Evolutionary conservation across 331 rosid species (phyloP).

Genomic region (Saraca asoca): DNA sequence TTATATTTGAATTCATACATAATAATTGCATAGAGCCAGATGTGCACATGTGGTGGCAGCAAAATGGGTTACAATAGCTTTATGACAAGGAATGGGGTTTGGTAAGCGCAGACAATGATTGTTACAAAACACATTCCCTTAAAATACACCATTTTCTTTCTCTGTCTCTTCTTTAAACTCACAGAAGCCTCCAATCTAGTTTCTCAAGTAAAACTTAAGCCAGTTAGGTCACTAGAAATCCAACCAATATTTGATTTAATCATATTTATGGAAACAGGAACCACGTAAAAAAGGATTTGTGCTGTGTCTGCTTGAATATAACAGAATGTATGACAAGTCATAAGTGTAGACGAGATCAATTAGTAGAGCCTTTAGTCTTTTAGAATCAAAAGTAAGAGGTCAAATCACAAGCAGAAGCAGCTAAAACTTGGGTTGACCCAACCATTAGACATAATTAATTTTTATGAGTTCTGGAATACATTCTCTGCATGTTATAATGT

Average conservation of each 20-base stretch:
- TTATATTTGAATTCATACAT: no score
- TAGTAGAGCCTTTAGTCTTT: no score
- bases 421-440: slow-evolving; percentile 62
- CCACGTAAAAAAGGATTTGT: no score
- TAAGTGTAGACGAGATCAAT: no score
- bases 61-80: slow-evolving; percentile 43
- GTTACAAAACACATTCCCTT: slow-evolving; percentile 47
- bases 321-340: background rate
- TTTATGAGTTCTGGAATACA: slow-evolving; percentile 56
- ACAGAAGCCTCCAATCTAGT: slow-evolving; percentile 51
- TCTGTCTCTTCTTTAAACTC: slow-evolving; percentile 27
- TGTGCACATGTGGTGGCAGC: slow-evolving; percentile 60
- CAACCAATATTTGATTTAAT: slow-evolving; percentile 1
- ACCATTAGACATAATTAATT: slow-evolving; percentile 30
- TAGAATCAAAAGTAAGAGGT: background rate
- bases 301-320: background rate
- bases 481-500: slow-evolving; percentile 83
- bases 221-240: slow-evolving; percentile 6
- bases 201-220: slow-evolving; percentile 14
- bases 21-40: slow-evolving; percentile 55
- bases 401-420: background rate
- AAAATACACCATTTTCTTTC: slow-evolving; percentile 35
- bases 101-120: slow-evolving; percentile 59
- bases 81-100: slow-evolving; percentile 51
- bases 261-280: no score